Percentiles rank a stretch among this genome's conserved stretches.
Evolutionary conservation across 2,329 filamentous ascomycete genomes (phyloP).

Genomic region (Diaporthe citriasiana): DNA sequence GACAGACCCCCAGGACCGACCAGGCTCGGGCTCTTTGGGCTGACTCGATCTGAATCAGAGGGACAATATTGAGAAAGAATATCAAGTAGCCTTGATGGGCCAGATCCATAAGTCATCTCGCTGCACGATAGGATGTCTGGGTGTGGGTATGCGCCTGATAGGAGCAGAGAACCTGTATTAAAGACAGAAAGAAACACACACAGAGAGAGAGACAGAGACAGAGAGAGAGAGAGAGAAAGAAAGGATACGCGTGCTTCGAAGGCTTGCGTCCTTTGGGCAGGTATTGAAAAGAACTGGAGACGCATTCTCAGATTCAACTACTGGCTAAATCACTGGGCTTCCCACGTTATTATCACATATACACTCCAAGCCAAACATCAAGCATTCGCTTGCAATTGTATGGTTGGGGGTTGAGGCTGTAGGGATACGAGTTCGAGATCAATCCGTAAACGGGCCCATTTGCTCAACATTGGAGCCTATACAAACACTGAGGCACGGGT

Average conservation of each 20-base stretch:
- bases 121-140: not conserved
- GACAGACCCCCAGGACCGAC: not conserved
- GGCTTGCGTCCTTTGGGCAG: not conserved
- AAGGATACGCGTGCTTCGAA: not conserved
- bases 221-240: too few species aligned
- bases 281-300: not conserved
- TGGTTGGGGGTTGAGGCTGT: not conserved
- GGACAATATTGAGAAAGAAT: not conserved
- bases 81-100: not conserved
- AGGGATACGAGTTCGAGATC: not conserved
- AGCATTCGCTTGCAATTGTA: not conserved
- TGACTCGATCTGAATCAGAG: constrained; percentile 24
- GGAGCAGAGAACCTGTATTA: not conserved
- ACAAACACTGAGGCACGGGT: not conserved
- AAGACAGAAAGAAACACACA: too few species aligned
- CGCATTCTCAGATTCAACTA: not conserved
- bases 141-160: not conserved
- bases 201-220: too few species aligned
- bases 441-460: not conserved
- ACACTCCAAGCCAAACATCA: not conserved
- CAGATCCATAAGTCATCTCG: not conserved
- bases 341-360: not conserved
- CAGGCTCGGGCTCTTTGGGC: not conserved
- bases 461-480: not conserved
- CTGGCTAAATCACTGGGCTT: not conserved